Percentiles rank a stretch among this genome's conserved stretches.
Evolutionary conservation across 2,329 filamentous ascomycete genomes (phyloP).

Genomic region (Aspergillus quadrilineatus): DNA sequence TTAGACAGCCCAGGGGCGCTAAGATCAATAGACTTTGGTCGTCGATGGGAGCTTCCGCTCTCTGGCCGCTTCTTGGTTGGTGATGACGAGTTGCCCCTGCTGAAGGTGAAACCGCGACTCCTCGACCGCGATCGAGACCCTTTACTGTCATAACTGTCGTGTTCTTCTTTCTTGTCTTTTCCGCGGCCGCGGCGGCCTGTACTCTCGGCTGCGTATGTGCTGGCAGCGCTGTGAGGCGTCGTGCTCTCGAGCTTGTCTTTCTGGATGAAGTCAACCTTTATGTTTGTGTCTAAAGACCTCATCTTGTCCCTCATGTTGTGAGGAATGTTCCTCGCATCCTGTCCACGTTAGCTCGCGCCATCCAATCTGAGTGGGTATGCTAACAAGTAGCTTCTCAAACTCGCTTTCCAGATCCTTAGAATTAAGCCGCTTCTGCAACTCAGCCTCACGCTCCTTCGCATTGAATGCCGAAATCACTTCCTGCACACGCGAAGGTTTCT

Average conservation of each 20-base stretch:
- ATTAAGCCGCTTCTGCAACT: conserved; percentile 47
- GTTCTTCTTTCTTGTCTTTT: conserved; percentile 43
- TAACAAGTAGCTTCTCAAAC: conserved; percentile 61
- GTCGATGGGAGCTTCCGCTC: conserved; percentile 62
- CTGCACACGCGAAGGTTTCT: conserved; percentile 58
- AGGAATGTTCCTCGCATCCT: conserved; percentile 89
- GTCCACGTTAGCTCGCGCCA: conserved; percentile 15
- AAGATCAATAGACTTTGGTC: conserved; percentile 70
- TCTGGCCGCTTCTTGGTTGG: conserved; percentile 74
- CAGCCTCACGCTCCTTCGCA: conserved; percentile 51
- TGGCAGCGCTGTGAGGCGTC: conserved; percentile 47
- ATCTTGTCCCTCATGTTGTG: conserved; percentile 94
- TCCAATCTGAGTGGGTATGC: conserved; percentile 25
- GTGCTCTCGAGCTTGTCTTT: conserved; percentile 76
- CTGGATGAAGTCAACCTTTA: conserved; percentile 93
- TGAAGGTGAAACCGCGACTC: conserved; percentile 77
- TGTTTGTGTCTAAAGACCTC: conserved; percentile 79
- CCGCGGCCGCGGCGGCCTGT: conserved; percentile 41
- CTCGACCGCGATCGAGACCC: conserved; percentile 54
- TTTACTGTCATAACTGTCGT: conserved; percentile 45
- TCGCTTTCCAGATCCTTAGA: conserved; percentile 60
- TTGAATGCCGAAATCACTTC: conserved; percentile 65
- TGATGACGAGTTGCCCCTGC: conserved; percentile 63
- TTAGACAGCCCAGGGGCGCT: conserved; percentile 63
- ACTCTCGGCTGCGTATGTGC: conserved; percentile 25